These are phyloP conservation scores for Trametes versicolor DNA, from an alignment of 1,284 basidiomycete genomes.

Conservation along the genomic window DNA sequence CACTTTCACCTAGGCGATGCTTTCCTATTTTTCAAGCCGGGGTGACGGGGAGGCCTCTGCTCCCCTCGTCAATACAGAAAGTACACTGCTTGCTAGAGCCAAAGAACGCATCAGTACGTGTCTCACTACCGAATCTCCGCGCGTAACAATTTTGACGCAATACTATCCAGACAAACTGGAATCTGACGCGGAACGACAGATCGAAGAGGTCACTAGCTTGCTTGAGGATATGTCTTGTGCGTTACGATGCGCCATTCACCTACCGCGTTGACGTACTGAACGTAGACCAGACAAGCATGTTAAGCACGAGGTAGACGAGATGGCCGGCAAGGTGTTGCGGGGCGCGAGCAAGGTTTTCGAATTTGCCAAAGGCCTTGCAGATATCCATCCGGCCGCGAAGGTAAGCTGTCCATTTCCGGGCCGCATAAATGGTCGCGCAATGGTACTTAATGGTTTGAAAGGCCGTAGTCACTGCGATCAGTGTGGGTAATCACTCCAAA, in stretches of 20 bases:
- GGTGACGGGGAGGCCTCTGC: too few relatives aligned
- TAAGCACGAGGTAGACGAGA: neutral
- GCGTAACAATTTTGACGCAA: neutral
- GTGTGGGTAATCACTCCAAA: neutral
- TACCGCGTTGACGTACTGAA: neutral
- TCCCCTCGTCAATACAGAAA: too few relatives aligned
- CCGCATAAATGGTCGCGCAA: neutral
- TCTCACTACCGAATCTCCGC: neutral
- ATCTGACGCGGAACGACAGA: neutral
- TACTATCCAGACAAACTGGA: neutral
- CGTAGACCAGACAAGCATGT: neutral
- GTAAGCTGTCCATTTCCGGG: neutral
- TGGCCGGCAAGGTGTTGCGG: neutral
- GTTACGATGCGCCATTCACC: neutral
- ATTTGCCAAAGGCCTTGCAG: slow-evolving; percentile 1
- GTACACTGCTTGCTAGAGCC: neutral
- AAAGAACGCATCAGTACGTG: neutral
- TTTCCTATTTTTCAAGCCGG: too few relatives aligned
- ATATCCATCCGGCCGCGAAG: slow-evolving; percentile 2
- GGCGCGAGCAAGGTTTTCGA: neutral
- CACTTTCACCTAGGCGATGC: too few relatives aligned
- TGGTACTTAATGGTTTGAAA: neutral
- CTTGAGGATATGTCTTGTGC: neutral
- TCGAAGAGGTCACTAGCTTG: slow-evolving; percentile 1
- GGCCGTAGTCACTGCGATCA: neutral